Base-by-base conservation (phyloP, 2,329 filamentous ascomycete genomes). In the Arthrobotrys entomopaga region DNA sequence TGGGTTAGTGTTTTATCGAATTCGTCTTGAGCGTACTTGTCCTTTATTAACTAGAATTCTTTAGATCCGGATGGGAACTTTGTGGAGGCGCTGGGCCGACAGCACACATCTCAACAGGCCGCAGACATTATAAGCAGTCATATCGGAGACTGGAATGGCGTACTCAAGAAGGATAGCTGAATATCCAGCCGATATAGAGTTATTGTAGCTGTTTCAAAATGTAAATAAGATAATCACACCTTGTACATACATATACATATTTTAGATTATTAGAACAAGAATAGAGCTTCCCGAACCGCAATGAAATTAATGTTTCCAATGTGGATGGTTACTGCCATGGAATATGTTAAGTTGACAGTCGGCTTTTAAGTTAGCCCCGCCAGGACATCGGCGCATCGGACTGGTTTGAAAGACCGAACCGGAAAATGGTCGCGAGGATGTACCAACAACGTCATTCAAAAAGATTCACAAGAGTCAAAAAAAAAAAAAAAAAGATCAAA, bases 41-140 rank as follows among this genome's bases (percentile, higher is more conserved):
- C 7, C 7, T 26, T 26, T 3, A 26, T 26, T 70, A 34, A 69
- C 57, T 13, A 34, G n/a, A 24, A 29, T 16, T 15, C 5, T 65
- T 24, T 79, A 89, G 95, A 98, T 81, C 95, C 95, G 0, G 93
- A 98, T 78, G 94, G 94, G 19, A 93, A 99, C 81, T 99, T 99
- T 82, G 94, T 99, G 26, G 96, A 99, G 84, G 96, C 93, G 11
- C 89, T 99, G 80, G 95, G 95, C 16, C 86, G 95, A 76, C 95
- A 99, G 83, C 93, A 98, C 83, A 96, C 92, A 48, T 92, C 94
- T 0, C 90, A 95, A 76, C 87, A 92, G 79, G 95, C 90, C 0
- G 91, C 93, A 5, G 89, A 89, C 82, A 84, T 97, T 69, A 97
- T 99, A 65, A 82, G 90, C 73, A 89, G 91, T 76, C 95, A 99